Base-by-base conservation (phyloP, 148 eudicot species). In the Rhododendron kiyosumense region DNA sequence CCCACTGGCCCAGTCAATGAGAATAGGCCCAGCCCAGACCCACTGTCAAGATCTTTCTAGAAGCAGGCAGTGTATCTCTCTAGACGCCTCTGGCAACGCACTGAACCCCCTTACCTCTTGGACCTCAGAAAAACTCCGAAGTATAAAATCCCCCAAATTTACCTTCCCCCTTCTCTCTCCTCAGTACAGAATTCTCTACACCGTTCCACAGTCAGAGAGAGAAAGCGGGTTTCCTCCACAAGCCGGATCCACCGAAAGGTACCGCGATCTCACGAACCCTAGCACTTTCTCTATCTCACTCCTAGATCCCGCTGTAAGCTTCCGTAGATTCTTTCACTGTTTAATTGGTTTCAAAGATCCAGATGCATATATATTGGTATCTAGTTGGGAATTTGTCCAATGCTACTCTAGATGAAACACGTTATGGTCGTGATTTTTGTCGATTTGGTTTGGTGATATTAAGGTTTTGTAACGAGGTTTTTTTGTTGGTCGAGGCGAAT, bases 31-130 rank as follows among this genome's bases (percentile, higher is more conserved):
- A 38, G 48, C 18, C 8, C 24, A 46, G 2, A 3, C 46, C 30
- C 22, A 13, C 63, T 28, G 15, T 7, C 41, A 80, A 80, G 82
- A 80, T 80, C 82, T 80, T 80, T 82, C 84, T 82, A 82, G 84
- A 82, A 82, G 74, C 7, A 14, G 61, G 61, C 82, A 49, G 49
- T 0, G 22, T 63, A 51, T 51, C 63, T 51, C 82, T 80, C 63
- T 57, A 28, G 82, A 80, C 82, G 30, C 24, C 65, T 80, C 41
- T 28, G 32, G 82, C 15, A 28, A 28, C n/a, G 26, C 14, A 10
- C 59, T 15, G 30, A 48, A 32, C 5, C 51, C n/a, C 57, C 59
- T 15, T 7, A 4, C 52, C 30, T 11, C 82, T 63, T 24, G 69
- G 59, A 10, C 82, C 76, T 71, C 76, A 71, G 36, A 71, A 71